Conservation (phyloP, 306 rosid species). For the Fragaria nilgerrensis region DNA sequence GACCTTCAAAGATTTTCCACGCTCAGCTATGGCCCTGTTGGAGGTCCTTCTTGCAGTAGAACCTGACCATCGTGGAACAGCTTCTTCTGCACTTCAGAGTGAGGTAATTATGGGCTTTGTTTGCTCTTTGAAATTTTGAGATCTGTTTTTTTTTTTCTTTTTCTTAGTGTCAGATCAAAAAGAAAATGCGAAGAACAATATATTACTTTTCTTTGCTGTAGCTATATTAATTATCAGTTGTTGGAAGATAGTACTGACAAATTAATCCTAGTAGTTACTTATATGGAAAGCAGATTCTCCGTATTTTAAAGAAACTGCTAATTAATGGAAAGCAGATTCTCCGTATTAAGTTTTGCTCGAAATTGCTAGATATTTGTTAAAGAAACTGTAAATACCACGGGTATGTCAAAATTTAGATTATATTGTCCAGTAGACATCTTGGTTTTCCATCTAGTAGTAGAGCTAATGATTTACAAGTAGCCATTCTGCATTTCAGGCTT, state of each 20-base stretch:
- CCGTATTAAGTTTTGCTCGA: not conserved
- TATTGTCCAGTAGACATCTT: not conserved
- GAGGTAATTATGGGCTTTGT: constrained; percentile 51
- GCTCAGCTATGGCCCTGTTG: constrained; percentile 53
- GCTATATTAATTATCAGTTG: not conserved
- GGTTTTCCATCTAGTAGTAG: not conserved
- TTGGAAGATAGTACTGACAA: too few relatives aligned
- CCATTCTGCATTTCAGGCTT: constrained; percentile 2
- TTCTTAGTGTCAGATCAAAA: not conserved
- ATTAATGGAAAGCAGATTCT: not conserved
- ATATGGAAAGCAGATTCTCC: not conserved
- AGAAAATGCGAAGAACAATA: not conserved
- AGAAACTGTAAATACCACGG: not conserved
- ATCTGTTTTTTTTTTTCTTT: not conserved
- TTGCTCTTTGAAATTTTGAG: not conserved
- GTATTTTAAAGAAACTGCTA: not conserved
- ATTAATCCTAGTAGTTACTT: not conserved
- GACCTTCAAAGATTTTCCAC: constrained; percentile 63
- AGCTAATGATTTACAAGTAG: not conserved
- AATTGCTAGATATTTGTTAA: not conserved
- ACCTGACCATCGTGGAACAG: constrained; percentile 66
- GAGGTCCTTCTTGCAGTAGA: constrained; percentile 79
- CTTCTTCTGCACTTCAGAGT: constrained; percentile 71
- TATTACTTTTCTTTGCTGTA: not conserved
- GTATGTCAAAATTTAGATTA: not conserved